These are phyloP conservation scores for Thielaviopsis punctulata DNA, from an alignment of 2,329 filamentous ascomycete genomes.

Conservation along the genomic window DNA sequence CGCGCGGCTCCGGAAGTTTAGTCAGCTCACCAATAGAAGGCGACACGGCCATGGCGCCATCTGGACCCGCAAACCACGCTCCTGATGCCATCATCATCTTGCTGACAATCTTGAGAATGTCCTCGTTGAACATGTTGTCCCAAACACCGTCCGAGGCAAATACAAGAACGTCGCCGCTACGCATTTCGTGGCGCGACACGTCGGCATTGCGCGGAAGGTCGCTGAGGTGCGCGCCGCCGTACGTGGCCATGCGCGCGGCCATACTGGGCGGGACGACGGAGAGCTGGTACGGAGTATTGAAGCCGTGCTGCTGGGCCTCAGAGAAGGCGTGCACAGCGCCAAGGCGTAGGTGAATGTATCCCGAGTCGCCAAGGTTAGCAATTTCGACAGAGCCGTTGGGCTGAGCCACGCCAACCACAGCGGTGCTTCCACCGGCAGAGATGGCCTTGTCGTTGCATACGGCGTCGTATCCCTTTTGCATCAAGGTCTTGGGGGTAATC, in stretches of 20 bases:
- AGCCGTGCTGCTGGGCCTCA: conserved; percentile 79
- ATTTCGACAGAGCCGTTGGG: conserved; percentile 63
- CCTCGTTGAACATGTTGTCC: conserved; percentile 86
- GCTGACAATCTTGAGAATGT: conserved; percentile 67
- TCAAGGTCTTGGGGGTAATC: conserved; percentile 17
- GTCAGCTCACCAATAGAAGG: conserved; percentile 38
- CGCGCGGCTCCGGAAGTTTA: conserved; percentile 16
- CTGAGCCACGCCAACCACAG: conserved; percentile 65
- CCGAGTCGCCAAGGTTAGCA: conserved; percentile 90
- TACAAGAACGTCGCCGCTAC: conserved; percentile 83
- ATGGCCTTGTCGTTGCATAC: conserved; percentile 60
- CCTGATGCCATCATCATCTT: conserved; percentile 54
- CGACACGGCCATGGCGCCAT: conserved; percentile 43
- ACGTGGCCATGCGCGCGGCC: conserved; percentile 61
- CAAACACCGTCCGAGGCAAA: conserved; percentile 91
- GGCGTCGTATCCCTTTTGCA: conserved; percentile 71
- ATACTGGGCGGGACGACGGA: conserved; percentile 71
- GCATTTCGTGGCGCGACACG: conserved; percentile 56
- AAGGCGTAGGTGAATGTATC: conserved; percentile 71
- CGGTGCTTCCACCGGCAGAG: conserved; percentile 74
- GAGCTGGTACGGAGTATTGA: conserved; percentile 94
- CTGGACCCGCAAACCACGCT: conserved; percentile 52
- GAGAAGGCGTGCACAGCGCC: conserved; percentile 76
- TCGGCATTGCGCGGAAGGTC: conserved; percentile 76
- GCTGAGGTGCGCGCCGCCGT: conserved; percentile 64